Percentiles rank a stretch among this genome's conserved stretches.
phyloP scores from a whole-genome alignment of 1,139 yeast species.

The Yamadazyma pseudoaaseri region DNA sequence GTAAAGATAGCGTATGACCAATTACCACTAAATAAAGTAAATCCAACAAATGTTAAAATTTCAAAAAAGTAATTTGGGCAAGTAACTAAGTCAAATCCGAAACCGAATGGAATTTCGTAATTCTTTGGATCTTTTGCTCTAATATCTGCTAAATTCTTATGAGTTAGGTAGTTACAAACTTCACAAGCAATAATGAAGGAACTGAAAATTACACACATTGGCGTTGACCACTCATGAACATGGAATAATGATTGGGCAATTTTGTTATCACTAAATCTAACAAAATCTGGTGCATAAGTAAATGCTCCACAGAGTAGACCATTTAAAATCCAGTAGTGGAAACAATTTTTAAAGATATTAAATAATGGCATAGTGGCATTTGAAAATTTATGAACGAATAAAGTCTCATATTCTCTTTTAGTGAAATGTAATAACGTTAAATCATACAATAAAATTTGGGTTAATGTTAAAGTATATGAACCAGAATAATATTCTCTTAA shows the following conservation, averaged over 20 bases:
- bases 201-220: conserved; percentile 5
- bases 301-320: conserved; percentile 72
- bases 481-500: conserved; percentile 6
- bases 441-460: conserved; percentile 15
- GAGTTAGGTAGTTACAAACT: conserved; percentile 69
- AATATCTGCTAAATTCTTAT: conserved; percentile 56
- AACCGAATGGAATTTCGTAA: conserved; percentile 45
- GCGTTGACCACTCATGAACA: conserved; percentile 9
- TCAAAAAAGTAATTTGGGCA: conserved; percentile 93
- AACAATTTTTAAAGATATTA: conserved; percentile 83
- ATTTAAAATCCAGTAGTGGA: conserved; percentile 88
- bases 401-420: conserved; percentile 86
- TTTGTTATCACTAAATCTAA: conserved; percentile 10
- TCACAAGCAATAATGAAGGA: conserved; percentile 46
- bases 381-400: conserved; percentile 81
- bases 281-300: conserved; percentile 57
- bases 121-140: conserved; percentile 43
- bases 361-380: conserved; percentile 88
- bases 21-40: conserved; percentile 72
- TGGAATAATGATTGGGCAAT: conserved; percentile 9
- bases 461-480: conserved; percentile 8
- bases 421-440: conserved; percentile 72
- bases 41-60: conserved; percentile 67
- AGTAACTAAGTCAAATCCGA: conserved; percentile 46
- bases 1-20: conserved; percentile 74